A percentile compares a stretch with the other conserved stretches of the same genome.
Conservation (phyloP, 2,329 filamentous ascomycete species). For the Verticillium isaacii region DNA sequence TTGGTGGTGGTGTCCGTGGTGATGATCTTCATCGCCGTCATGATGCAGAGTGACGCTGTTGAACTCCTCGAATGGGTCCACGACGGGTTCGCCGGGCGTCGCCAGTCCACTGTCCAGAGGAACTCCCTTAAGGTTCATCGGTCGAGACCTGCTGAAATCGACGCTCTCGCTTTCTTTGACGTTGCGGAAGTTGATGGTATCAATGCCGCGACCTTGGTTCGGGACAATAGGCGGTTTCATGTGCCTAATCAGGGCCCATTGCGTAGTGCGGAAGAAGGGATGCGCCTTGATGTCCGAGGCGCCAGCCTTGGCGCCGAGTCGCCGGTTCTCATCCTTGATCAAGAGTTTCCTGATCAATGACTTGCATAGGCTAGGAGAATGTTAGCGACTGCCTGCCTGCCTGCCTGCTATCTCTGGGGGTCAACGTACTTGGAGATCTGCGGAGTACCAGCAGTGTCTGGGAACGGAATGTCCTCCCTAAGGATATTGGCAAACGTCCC, state of each 20-base stretch:
- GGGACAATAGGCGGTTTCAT: constrained; percentile 98
- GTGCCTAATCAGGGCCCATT: constrained; percentile 95
- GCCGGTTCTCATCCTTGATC: constrained; percentile 95
- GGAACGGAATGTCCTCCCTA: constrained; percentile 92
- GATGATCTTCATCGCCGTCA: constrained; percentile 71
- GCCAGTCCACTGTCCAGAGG: constrained; percentile 80
- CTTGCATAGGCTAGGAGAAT: constrained; percentile 73
- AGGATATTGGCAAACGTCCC: constrained; percentile 97
- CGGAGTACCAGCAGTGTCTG: constrained; percentile 77
- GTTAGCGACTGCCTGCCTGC: constrained; percentile 10
- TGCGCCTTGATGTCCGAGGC: constrained; percentile 96
- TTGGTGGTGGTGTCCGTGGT: constrained; percentile 15
- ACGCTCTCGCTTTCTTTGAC: constrained; percentile 97
- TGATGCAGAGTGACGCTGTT: constrained; percentile 97
- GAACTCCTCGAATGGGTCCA: constrained; percentile 96
- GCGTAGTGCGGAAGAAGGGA: constrained; percentile 91
- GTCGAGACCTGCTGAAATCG: constrained; percentile 64
- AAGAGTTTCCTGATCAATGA: constrained; percentile 92
- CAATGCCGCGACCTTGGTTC: constrained; percentile 81
- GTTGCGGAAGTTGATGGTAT: constrained; percentile 95
- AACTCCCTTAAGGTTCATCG: constrained; percentile 64
- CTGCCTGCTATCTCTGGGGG: background rate
- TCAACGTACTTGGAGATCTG: constrained; percentile 83
- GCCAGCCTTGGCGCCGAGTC: constrained; percentile 87
- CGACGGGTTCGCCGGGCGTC: constrained; percentile 76